Evolutionary conservation across 768 basidiomycete genomes (phyloP).

Genomic region (Mycena alexandri): DNA sequence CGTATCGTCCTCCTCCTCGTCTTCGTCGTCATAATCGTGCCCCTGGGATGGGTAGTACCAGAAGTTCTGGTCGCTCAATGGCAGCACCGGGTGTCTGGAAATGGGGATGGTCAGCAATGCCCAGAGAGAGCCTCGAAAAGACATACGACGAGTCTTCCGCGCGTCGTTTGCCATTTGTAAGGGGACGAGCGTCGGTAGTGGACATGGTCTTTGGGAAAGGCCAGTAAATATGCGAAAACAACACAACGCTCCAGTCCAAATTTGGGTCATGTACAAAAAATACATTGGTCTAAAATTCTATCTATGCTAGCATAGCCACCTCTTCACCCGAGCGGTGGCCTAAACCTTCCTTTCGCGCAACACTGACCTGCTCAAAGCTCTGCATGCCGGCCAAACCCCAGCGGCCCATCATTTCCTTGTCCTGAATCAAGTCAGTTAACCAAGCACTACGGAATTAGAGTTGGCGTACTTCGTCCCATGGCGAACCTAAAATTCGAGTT

Average conservation of each 20-base stretch:
- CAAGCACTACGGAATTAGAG: not conserved
- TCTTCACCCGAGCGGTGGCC: conserved; percentile 23
- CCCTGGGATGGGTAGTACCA: conserved; percentile 92
- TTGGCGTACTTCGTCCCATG: conserved; percentile 87
- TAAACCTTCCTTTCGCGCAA: conserved; percentile 67
- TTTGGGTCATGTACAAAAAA: not conserved
- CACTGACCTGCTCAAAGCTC: conserved; percentile 83
- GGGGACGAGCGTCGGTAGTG: conserved; percentile 16
- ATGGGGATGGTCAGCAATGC: conserved; percentile 36
- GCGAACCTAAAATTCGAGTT: conserved; percentile 68
- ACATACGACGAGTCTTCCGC: conserved; percentile 30
- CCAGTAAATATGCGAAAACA: conserved; percentile 21
- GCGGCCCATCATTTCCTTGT: conserved; percentile 92
- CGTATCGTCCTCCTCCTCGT: conserved; percentile 42
- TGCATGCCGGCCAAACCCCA: conserved; percentile 95
- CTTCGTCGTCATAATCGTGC: conserved; percentile 74
- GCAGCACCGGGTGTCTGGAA: conserved; percentile 54
- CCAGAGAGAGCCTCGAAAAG: not conserved
- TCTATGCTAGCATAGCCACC: conserved; percentile 14
- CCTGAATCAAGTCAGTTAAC: conserved; percentile 56
- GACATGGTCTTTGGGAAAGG: conserved; percentile 20
- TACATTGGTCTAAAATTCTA: conserved; percentile 17
- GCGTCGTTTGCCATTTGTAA: conserved; percentile 31
- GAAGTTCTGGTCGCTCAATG: conserved; percentile 77
- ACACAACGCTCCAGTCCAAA: no score